Conservation (phyloP, 768 basidiomycete species). For the Kwoniella botswanensis region DNA sequence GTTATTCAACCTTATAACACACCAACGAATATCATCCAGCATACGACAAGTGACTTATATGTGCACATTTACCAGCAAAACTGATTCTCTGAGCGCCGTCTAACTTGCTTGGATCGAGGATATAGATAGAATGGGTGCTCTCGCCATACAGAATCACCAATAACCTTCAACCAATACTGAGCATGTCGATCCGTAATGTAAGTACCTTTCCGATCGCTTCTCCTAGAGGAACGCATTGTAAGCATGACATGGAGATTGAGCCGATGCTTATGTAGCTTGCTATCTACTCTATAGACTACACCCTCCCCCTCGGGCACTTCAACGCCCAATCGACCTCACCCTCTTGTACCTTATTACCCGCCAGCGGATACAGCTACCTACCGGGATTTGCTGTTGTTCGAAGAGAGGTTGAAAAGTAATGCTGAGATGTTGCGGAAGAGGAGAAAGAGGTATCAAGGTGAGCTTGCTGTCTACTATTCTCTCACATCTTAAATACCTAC, state of each 20-base stretch:
- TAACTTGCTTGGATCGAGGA: neutral
- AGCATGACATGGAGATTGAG: too few species aligned
- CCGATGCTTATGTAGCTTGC: neutral
- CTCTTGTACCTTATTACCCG: constrained; percentile 63
- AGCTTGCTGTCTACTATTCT: constrained; percentile 17
- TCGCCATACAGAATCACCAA: neutral
- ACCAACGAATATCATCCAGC: too few species aligned
- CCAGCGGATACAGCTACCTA: constrained; percentile 78
- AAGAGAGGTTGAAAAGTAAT: constrained; percentile 94
- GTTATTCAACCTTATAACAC: too few species aligned
- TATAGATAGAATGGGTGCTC: neutral
- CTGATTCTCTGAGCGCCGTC: too few species aligned
- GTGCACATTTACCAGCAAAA: too few species aligned
- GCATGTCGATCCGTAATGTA: neutral
- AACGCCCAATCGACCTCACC: constrained; percentile 19
- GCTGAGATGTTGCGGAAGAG: constrained; percentile 77
- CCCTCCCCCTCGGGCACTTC: neutral
- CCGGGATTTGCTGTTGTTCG: constrained; percentile 86
- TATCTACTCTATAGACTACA: neutral
- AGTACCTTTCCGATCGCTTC: neutral
- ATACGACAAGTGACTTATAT: too few species aligned
- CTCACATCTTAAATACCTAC: neutral
- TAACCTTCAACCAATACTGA: neutral
- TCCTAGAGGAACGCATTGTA: too few species aligned
- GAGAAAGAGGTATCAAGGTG: constrained; percentile 66